Evolutionary conservation across 2,329 filamentous ascomycete species (phyloP), one percentile per base, ranked within the genome.

Genomic region (Scleromitrula shiraiana): DNA sequence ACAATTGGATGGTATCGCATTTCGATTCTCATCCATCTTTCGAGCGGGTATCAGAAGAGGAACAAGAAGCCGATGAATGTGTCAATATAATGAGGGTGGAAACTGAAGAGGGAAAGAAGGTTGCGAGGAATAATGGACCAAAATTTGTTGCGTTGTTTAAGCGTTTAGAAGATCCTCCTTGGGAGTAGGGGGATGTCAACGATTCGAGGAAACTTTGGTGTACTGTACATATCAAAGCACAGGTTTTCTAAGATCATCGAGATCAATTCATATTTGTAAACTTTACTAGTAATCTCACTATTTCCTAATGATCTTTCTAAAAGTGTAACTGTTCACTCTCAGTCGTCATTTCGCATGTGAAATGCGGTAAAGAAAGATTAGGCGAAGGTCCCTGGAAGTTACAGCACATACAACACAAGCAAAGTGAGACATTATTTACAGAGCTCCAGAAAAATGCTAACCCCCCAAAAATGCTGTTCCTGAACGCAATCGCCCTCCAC

Each of bases 101-200:
- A 69, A 98, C 94, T 3, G 93, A 98, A 67, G 94, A 98, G 70
- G 88, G 90, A 27, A 96, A 95, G 73, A 98, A 98, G 71, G 93
- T 98, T 12, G 80, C 82, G 59, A 79, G 93, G 63, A 95, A 97
- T 68, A 80, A 86, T 35, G 93, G 93, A 0, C 78, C 81, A 63
- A 98, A 97, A 69, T 95, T 85, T 68, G 84, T 97, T 40, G 91
- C 89, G 33, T 78, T 95, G 41, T 98, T 93, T 65, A 77, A 85
- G 62, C 80, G 93, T 53, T 68, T 83, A 53, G 82, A 85, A 62
- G 60, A 65, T 53, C 62, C 61, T 41, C 56, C 60, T 76, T 85
- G 84, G 82, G 45, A 39, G 23, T 27, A 12, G 26, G 17, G 19
- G 7, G 20, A 7, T 12, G n/a, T 14, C 4, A 15, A 10, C 8